Conservation (phyloP, 2,329 filamentous ascomycete species). For the Aspergillus flavus region DNA sequence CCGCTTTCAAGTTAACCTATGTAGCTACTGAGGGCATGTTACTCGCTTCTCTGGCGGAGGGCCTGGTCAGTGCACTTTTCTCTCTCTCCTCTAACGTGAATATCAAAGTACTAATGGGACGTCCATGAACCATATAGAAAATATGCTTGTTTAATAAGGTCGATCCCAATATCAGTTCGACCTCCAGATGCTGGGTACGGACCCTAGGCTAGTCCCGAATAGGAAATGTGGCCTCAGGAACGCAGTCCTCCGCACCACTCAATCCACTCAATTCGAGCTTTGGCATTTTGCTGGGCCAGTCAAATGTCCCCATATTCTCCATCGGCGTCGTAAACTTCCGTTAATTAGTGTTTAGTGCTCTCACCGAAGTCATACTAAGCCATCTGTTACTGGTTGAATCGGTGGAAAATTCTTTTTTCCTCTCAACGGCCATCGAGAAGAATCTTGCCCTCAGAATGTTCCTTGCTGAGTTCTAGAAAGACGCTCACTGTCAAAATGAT, state of each 20-base stretch:
- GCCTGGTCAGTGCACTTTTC: too few species aligned
- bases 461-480: background rate
- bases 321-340: background rate
- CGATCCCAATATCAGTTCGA: background rate
- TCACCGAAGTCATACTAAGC: background rate
- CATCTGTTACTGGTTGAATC: background rate
- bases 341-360: background rate
- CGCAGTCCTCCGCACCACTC: background rate
- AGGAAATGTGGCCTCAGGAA: background rate
- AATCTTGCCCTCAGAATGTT: background rate
- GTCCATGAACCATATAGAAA: too few species aligned
- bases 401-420: background rate
- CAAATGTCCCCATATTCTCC: background rate
- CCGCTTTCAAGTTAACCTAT: background rate
- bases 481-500: conserved; percentile 19
- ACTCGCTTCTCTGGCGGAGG: too few species aligned
- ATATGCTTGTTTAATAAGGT: too few species aligned
- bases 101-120: too few species aligned
- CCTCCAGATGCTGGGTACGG: background rate
- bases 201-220: background rate
- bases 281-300: background rate
- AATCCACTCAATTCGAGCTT: background rate
- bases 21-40: background rate
- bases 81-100: too few species aligned
- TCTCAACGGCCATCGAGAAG: background rate